Evolutionary conservation across 2,329 filamentous ascomycete genomes (phyloP).

Genomic region (Trichoderma sp.): DNA sequence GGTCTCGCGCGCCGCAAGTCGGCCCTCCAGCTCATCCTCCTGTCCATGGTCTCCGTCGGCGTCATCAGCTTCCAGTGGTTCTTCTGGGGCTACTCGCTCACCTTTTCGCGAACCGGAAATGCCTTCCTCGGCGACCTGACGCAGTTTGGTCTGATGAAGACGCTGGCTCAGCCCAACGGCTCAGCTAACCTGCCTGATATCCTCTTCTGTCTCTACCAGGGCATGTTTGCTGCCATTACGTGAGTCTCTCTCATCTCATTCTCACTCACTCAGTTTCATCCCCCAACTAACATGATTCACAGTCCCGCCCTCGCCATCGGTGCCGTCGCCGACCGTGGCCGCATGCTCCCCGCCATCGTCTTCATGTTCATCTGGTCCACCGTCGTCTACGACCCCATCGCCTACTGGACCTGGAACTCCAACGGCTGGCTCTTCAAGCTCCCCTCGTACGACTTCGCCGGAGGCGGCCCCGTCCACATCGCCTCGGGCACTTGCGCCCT

Average conservation of each 20-base stretch:
- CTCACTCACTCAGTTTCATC: background rate
- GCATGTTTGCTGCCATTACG: conserved; percentile 89
- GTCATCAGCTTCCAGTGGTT: conserved; percentile 91
- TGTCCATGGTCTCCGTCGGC: conserved; percentile 76
- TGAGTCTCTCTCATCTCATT: conserved; percentile 44
- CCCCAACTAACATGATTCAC: background rate
- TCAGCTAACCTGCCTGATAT: conserved; percentile 72
- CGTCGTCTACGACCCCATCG: conserved; percentile 69
- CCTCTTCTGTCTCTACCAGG: conserved; percentile 80
- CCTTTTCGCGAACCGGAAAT: conserved; percentile 78
- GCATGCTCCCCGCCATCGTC: conserved; percentile 58
- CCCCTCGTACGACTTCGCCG: conserved; percentile 70
- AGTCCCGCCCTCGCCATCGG: conserved; percentile 58
- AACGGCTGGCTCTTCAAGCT: conserved; percentile 69
- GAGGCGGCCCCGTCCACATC: conserved; percentile 73
- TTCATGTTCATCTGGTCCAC: conserved; percentile 72
- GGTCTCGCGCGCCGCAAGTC: conserved; percentile 87
- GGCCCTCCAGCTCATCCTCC: conserved; percentile 79
- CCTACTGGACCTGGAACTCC: conserved; percentile 75
- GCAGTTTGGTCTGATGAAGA: conserved; percentile 79
- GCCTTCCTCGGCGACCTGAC: conserved; percentile 74
- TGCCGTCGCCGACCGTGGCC: conserved; percentile 59
- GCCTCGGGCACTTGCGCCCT: conserved; percentile 68
- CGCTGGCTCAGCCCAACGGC: conserved; percentile 72
- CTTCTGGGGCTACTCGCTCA: conserved; percentile 88